phyloP scores from a whole-genome alignment of 176 grass and related monocot species.

The Tuctoria greenei region DNA sequence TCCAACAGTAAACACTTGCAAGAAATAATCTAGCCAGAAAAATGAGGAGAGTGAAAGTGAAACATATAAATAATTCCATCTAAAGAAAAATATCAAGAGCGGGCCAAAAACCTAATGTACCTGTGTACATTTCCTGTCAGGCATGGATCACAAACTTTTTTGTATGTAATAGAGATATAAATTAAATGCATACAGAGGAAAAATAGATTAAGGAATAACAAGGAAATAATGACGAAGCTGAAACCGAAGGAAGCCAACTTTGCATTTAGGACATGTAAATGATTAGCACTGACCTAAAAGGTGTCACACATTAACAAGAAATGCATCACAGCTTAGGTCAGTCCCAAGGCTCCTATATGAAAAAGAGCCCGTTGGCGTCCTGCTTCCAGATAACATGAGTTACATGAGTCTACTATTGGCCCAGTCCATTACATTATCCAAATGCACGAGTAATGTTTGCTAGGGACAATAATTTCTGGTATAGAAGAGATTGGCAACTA shows the following conservation, averaged over 20 bases:
- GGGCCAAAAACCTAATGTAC: neutral
- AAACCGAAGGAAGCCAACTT: conserved; percentile 59
- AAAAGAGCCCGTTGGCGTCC: conserved; percentile 80
- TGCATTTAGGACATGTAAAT: conserved; percentile 68
- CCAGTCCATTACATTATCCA: conserved; percentile 65
- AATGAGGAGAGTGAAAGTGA: neutral
- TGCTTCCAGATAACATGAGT: conserved; percentile 95
- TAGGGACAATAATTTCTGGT: conserved; percentile 33
- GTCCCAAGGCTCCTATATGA: conserved; percentile 57
- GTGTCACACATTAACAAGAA: conserved; percentile 70
- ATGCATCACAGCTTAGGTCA: conserved; percentile 84
- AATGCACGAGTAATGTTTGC: conserved; percentile 51
- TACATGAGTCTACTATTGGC: conserved; percentile 72
- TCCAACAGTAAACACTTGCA: neutral
- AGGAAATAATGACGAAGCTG: conserved; percentile 12
- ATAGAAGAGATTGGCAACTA: conserved; percentile 33
- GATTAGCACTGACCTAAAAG: conserved; percentile 83
- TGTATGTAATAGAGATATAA: conserved; percentile 7
- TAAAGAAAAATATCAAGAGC: neutral
- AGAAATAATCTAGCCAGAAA: neutral
- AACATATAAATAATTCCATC: neutral
- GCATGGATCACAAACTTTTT: conserved; percentile 4
- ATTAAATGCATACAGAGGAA: conserved; percentile 11
- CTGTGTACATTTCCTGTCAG: conserved; percentile 9
- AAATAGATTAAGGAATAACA: conserved; percentile 37